Conservation (phyloP, 305 asterid species). For the Fraxinus albicans region DNA sequence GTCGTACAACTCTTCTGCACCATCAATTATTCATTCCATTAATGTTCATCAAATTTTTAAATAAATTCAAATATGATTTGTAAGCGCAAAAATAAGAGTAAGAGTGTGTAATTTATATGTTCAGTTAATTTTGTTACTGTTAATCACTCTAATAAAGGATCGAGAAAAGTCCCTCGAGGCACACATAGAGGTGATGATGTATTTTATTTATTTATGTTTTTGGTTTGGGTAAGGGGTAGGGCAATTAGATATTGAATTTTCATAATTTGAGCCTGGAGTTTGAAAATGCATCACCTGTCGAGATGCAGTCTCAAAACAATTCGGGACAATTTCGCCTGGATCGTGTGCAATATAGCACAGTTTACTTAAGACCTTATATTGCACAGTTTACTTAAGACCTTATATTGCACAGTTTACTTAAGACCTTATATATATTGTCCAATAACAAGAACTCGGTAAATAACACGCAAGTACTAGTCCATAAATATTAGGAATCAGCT, state of each 20-base stretch:
- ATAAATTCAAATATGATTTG: not conserved
- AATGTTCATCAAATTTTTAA: not conserved
- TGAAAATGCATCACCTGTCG: not conserved
- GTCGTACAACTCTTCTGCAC: conserved; percentile 88
- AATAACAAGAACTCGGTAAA: not conserved
- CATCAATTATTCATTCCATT: conserved; percentile 17
- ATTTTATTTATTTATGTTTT: no score
- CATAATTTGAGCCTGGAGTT: not conserved
- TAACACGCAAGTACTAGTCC: not conserved
- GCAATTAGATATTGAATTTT: not conserved
- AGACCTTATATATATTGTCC: not conserved
- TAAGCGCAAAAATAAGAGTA: not conserved
- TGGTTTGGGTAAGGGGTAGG: not conserved
- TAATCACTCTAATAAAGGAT: not conserved
- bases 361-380: not conserved
- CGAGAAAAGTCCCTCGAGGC: not conserved
- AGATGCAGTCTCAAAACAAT: not conserved
- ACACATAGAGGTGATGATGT: not conserved
- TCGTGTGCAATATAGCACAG: not conserved
- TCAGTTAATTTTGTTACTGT: not conserved
- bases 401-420: no score
- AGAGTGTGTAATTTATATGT: not conserved
- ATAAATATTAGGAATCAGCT: not conserved
- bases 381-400: no score
- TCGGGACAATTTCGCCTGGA: not conserved